Evolutionary conservation across 208 protist genomes (phyloP).

Genomic region (Polymyxa betae): DNA sequence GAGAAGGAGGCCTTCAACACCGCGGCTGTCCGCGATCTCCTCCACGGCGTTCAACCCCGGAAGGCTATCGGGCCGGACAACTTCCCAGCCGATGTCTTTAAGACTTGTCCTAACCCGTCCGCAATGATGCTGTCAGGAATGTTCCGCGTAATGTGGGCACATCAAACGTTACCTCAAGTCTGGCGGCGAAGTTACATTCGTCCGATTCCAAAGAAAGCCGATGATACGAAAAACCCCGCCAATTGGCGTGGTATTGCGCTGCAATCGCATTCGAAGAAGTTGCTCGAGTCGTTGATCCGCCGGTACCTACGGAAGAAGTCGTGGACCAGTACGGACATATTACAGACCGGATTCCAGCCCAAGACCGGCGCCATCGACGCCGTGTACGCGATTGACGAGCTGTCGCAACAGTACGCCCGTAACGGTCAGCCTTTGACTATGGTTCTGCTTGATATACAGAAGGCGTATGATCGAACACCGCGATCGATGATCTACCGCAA

Average conservation of each 20-base stretch:
- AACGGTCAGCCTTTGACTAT: neutral
- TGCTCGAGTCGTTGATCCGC: neutral
- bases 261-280: constrained; percentile 9
- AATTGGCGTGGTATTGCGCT: constrained; percentile 34
- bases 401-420: neutral
- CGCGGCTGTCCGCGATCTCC: neutral
- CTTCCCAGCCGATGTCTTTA: constrained; percentile 24
- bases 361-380: neutral
- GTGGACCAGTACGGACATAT: neutral
- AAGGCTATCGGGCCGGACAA: constrained; percentile 38
- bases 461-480: constrained; percentile 38
- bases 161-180: neutral
- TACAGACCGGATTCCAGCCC: constrained; percentile 21
- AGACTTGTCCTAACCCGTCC: neutral
- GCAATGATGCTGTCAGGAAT: neutral
- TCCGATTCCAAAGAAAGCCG: constrained; percentile 4
- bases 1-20: neutral
- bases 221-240: neutral
- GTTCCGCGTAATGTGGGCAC: neutral
- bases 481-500: neutral
- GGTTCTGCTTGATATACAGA: constrained; percentile 29
- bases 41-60: neutral
- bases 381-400: neutral
- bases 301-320: neutral
- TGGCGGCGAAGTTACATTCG: neutral